Evolutionary conservation across 2,329 filamentous ascomycete genomes (phyloP).

Genomic region (Beauveria brongniartii): DNA sequence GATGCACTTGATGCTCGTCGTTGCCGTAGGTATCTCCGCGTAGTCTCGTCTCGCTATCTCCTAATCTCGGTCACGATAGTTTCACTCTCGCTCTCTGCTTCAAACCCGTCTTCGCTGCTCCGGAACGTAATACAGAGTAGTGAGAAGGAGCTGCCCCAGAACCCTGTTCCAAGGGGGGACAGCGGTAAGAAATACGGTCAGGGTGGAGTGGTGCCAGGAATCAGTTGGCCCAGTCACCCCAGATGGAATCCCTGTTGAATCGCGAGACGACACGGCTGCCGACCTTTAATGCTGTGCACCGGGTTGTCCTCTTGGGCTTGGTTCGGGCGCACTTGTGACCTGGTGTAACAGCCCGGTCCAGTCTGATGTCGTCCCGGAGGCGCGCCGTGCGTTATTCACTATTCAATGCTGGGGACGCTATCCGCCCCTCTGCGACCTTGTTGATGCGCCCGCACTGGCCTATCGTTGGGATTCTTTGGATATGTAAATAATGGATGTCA

Average conservation of each 20-base stretch:
- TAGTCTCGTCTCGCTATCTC: neutral
- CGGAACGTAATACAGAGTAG: neutral
- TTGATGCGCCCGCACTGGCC: constrained; percentile 3
- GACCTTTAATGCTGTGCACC: neutral
- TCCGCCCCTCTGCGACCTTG: neutral
- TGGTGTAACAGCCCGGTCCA: neutral
- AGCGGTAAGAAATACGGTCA: constrained; percentile 7
- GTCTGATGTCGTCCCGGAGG: neutral
- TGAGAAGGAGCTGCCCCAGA: neutral
- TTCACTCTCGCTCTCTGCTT: neutral
- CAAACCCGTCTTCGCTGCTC: neutral
- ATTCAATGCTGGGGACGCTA: neutral
- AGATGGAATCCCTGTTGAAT: constrained; percentile 2
- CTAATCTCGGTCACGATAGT: neutral
- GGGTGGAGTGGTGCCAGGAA: constrained; percentile 4
- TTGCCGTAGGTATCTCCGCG: neutral
- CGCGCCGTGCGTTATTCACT: neutral
- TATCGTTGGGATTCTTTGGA: neutral
- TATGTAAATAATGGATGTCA: neutral
- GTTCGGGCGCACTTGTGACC: neutral
- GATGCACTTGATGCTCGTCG: neutral
- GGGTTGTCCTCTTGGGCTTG: neutral
- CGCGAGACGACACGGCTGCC: neutral
- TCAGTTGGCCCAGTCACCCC: constrained; percentile 3
- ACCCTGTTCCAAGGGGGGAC: neutral